Percentiles rank a stretch among this genome's conserved stretches.
These are phyloP conservation scores for Brassica cretica DNA, from an alignment of 345 rosid species.

Conservation along the genomic window DNA sequence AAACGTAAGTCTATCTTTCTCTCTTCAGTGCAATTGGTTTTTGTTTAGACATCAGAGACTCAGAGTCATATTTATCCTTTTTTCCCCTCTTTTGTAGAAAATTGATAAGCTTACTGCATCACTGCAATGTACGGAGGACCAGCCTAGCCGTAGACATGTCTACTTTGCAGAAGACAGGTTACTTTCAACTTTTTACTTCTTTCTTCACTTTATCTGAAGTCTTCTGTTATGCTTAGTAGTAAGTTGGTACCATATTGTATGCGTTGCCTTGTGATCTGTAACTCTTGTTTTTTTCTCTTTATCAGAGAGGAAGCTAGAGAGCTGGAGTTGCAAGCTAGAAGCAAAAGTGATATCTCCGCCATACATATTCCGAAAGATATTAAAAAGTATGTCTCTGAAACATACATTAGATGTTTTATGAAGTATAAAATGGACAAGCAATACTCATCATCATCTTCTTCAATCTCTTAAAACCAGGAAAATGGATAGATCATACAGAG, in stretches of 20 bases:
- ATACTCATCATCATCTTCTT: neutral
- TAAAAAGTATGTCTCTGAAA: constrained; percentile 48
- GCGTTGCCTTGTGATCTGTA: constrained; percentile 15
- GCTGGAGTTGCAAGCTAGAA: constrained; percentile 40
- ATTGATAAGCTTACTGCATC: constrained; percentile 69
- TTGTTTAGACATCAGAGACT: too few species aligned
- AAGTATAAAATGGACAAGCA: neutral
- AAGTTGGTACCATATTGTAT: neutral
- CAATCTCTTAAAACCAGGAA: constrained; percentile 45
- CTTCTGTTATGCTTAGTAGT: neutral
- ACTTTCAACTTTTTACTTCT: neutral
- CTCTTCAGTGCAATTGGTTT: neutral
- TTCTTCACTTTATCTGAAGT: too few species aligned
- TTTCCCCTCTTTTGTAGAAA: constrained; percentile 55
- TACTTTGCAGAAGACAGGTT: constrained; percentile 88
- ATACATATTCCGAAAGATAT: constrained; percentile 56
- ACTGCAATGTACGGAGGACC: constrained; percentile 66
- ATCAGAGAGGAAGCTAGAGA: constrained; percentile 79
- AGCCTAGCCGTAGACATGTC: constrained; percentile 50
- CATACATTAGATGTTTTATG: neutral
- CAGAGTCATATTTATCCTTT: neutral
- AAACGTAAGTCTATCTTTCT: constrained; percentile 42
- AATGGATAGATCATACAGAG: constrained; percentile 64
- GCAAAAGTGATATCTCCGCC: constrained; percentile 31
- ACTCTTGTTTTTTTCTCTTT: neutral